Evolutionary conservation across 768 basidiomycete species (phyloP).

Genomic region (Leccinum rimulosum): DNA sequence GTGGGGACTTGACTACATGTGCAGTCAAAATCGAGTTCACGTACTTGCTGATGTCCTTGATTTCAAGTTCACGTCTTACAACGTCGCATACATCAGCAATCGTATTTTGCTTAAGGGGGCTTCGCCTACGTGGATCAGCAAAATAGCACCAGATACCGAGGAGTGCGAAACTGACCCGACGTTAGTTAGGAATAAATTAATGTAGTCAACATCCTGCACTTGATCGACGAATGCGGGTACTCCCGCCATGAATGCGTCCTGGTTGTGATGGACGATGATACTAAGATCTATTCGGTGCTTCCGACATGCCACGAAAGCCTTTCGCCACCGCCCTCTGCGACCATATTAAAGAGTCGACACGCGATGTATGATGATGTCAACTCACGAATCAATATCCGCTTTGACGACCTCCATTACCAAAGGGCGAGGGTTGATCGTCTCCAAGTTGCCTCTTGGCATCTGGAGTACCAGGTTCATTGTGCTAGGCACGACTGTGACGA

Average conservation of each 20-base stretch:
- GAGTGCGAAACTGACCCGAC: constrained; percentile 57
- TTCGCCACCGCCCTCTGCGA: constrained; percentile 69
- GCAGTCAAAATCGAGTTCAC: constrained; percentile 91
- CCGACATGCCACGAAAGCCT: constrained; percentile 88
- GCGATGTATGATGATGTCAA: neutral
- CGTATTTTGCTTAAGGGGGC: constrained; percentile 52
- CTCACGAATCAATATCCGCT: constrained; percentile 64
- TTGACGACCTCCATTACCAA: constrained; percentile 84
- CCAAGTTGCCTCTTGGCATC: constrained; percentile 97
- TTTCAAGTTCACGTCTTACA: constrained; percentile 69
- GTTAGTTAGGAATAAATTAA: constrained; percentile 88
- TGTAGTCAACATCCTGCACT: constrained; percentile 83
- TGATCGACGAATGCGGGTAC: constrained; percentile 77
- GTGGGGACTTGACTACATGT: constrained; percentile 87
- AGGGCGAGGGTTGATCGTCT: constrained; percentile 91
- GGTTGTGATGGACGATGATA: constrained; percentile 80
- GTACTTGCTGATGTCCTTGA: constrained; percentile 70
- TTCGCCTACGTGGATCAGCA: constrained; percentile 44
- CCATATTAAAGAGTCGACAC: neutral
- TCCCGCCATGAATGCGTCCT: constrained; percentile 58
- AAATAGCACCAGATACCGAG: neutral
- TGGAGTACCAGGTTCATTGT: constrained; percentile 89
- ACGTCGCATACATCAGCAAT: constrained; percentile 75
- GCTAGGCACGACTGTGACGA: constrained; percentile 85
- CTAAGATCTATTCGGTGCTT: constrained; percentile 93